These are phyloP conservation scores for Fusarium anthophilum DNA, from an alignment of 2,329 filamentous ascomycete genomes.

Conservation along the genomic window DNA sequence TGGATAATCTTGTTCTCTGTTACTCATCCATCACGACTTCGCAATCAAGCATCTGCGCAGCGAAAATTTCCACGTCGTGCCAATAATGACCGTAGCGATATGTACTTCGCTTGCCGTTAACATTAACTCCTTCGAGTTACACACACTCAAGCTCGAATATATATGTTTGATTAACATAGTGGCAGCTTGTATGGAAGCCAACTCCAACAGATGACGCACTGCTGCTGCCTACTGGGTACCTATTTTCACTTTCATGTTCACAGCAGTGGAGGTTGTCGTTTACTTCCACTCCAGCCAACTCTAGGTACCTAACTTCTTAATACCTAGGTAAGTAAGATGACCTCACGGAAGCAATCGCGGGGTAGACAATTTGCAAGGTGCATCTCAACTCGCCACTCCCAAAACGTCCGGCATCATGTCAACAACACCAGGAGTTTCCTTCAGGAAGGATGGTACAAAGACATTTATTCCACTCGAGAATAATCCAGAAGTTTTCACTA, in stretches of 20 bases:
- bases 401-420: slow-evolving; percentile 17
- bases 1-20: not conserved
- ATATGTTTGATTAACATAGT: not conserved
- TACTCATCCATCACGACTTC: not conserved
- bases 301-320: not conserved
- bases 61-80: not conserved
- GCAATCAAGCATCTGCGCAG: not conserved
- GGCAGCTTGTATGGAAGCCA: not conserved
- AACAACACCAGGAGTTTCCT: slow-evolving; percentile 25
- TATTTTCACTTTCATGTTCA: slow-evolving; percentile 1
- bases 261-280: not conserved
- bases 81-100: not conserved
- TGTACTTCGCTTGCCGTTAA: not conserved
- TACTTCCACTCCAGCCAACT: not conserved
- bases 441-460: slow-evolving; percentile 42
- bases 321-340: not conserved
- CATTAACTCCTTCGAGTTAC: not conserved
- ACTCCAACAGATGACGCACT: slow-evolving; percentile 18
- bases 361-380: not conserved
- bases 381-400: not conserved
- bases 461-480: slow-evolving; percentile 57
- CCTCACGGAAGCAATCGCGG: not conserved
- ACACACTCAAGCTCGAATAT: not conserved
- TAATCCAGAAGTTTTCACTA: slow-evolving; percentile 82
- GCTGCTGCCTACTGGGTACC: slow-evolving; percentile 15